These are phyloP conservation scores for Margaritispora aquatica DNA, from an alignment of 495 filamentous ascomycete species.

Conservation along the genomic window DNA sequence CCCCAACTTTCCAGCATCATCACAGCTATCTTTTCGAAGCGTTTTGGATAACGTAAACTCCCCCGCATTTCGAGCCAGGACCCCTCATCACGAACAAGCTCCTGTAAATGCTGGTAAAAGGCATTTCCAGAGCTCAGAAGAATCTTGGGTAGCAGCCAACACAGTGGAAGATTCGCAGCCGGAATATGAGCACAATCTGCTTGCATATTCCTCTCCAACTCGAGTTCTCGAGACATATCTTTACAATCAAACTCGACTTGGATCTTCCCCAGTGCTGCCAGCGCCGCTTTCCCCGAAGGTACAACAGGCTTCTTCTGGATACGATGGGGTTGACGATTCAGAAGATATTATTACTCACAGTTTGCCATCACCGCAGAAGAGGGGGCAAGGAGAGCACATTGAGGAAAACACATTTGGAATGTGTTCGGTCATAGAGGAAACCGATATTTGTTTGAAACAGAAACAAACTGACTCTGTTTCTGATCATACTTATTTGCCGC, in stretches of 20 bases:
- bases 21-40: constrained; percentile 37
- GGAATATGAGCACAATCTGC: constrained; percentile 26
- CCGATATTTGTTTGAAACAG: not conserved
- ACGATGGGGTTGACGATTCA: not conserved
- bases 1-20: constrained; percentile 19
- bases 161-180: constrained; percentile 40
- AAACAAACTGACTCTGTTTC: not conserved
- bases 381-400: not conserved
- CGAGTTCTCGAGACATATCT: constrained; percentile 23
- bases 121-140: constrained; percentile 7
- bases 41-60: constrained; percentile 39
- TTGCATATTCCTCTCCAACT: constrained; percentile 20
- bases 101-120: not conserved
- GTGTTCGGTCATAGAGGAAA: not conserved
- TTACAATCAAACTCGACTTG: constrained; percentile 1
- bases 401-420: not conserved
- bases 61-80: constrained; percentile 23
- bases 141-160: constrained; percentile 39
- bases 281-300: too few species aligned
- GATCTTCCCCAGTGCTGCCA: not conserved
- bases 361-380: not conserved
- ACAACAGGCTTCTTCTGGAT: not conserved
- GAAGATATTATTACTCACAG: not conserved
- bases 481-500: not conserved
- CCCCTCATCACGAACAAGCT: not conserved